phyloP scores from a whole-genome alignment of 1,139 yeast genomes.

The Zygosaccharomyces pseudobailii region DNA sequence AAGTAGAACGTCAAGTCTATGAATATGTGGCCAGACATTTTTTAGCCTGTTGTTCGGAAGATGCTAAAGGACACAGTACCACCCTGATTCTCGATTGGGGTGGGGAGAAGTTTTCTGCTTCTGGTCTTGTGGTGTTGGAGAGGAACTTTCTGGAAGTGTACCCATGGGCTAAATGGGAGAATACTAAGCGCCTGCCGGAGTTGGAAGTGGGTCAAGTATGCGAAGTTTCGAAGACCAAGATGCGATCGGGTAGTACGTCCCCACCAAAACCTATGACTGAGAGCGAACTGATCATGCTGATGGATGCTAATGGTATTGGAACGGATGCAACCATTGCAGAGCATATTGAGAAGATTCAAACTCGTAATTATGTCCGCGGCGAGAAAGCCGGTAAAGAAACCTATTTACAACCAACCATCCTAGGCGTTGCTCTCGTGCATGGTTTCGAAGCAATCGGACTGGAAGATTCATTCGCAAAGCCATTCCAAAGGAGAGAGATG shows the following conservation, averaged over 20 bases:
- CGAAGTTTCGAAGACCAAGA: conserved; percentile 47
- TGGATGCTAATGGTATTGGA: conserved; percentile 98
- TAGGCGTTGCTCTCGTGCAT: conserved; percentile 85
- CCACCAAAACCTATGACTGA: conserved; percentile 87
- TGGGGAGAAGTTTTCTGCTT: conserved; percentile 60
- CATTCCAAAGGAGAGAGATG: conserved; percentile 73
- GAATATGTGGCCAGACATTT: conserved; percentile 85
- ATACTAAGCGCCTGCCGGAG: conserved; percentile 60
- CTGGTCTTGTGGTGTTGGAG: conserved; percentile 69
- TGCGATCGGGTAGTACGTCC: conserved; percentile 70
- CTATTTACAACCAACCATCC: conserved; percentile 65
- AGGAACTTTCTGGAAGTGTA: conserved; percentile 77
- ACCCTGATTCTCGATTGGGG: conserved; percentile 71
- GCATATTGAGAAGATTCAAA: conserved; percentile 76
- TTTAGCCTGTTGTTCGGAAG: conserved; percentile 86
- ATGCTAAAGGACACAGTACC: conserved; percentile 75
- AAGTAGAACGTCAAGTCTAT: conserved; percentile 67
- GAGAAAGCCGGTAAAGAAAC: conserved; percentile 39
- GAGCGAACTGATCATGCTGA: conserved; percentile 81
- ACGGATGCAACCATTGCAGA: conserved; percentile 99
- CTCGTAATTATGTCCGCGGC: conserved; percentile 62
- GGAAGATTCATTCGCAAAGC: conserved; percentile 77
- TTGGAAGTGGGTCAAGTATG: conserved; percentile 56
- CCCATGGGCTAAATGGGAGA: conserved; percentile 75
- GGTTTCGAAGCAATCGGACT: conserved; percentile 81